Evolutionary conservation across 140 eudicot species (phyloP).

Genomic region (Ambrosia hybrid): DNA sequence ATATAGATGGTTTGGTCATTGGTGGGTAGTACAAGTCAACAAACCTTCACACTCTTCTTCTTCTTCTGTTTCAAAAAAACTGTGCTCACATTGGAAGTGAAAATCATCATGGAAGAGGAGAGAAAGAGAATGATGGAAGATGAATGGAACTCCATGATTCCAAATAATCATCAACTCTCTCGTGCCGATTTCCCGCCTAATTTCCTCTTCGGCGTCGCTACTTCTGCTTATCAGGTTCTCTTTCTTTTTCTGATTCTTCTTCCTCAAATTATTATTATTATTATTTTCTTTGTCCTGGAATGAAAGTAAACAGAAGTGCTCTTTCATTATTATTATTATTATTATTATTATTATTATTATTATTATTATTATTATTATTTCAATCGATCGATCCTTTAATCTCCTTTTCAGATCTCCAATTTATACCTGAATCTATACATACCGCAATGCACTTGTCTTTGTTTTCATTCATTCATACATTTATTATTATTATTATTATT

Average conservation of each 20-base stretch:
- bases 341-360: no score
- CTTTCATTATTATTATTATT: no score
- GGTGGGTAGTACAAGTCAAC: neutral
- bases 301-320: no score
- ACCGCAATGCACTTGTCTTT: neutral
- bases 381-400: neutral
- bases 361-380: neutral
- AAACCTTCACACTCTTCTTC: no score
- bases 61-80: neutral
- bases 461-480: no score
- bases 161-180: conserved; percentile 28
- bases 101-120: conserved; percentile 30
- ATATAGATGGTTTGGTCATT: neutral
- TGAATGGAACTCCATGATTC: conserved; percentile 49
- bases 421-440: neutral
- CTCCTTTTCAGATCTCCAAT: neutral
- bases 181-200: conserved; percentile 53
- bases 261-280: neutral
- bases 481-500: no score
- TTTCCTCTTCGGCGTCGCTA: conserved; percentile 76
- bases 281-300: no score
- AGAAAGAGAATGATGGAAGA: conserved; percentile 43
- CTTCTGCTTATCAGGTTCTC: conserved; percentile 77
- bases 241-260: neutral
- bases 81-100: neutral